phyloP scores from a whole-genome alignment of 352 stramenopile species.

The Phytophthora pluvialis region DNA sequence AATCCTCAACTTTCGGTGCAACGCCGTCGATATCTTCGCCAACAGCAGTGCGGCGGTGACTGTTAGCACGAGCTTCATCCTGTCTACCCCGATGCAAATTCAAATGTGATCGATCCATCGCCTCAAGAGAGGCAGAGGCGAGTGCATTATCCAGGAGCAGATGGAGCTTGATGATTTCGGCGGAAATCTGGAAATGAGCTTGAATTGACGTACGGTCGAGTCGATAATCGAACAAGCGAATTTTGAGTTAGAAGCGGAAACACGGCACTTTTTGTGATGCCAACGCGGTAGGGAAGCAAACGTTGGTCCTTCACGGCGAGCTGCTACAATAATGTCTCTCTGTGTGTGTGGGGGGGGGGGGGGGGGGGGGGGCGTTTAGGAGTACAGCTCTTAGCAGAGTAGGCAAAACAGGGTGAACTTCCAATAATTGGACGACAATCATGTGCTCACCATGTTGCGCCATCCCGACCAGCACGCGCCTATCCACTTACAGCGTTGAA shows the following conservation, averaged over 20 bases:
- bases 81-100: neutral
- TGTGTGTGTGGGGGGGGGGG: too few relatives aligned
- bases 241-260: neutral
- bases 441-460: too few relatives aligned
- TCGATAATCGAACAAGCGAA: conserved; percentile 12
- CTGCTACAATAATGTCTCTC: too few relatives aligned
- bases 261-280: too few relatives aligned
- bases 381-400: too few relatives aligned
- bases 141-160: neutral
- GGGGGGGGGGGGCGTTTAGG: too few relatives aligned
- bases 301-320: too few relatives aligned
- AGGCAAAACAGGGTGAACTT: too few relatives aligned
- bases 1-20: conserved; percentile 62
- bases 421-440: too few relatives aligned
- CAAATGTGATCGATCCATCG: conserved; percentile 2
- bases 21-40: conserved; percentile 17
- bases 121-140: neutral
- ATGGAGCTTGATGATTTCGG: neutral
- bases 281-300: too few relatives aligned
- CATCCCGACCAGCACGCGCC: too few relatives aligned
- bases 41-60: conserved; percentile 7
- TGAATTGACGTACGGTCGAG: conserved; percentile 5
- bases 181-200: conserved; percentile 2
- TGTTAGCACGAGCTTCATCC: conserved; percentile 21
- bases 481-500: too few relatives aligned